Percentiles rank a stretch among this genome's conserved stretches.
These are phyloP conservation scores for Lanmaoa pseudosensibilis DNA, from an alignment of 768 basidiomycete genomes.

Conservation along the genomic window DNA sequence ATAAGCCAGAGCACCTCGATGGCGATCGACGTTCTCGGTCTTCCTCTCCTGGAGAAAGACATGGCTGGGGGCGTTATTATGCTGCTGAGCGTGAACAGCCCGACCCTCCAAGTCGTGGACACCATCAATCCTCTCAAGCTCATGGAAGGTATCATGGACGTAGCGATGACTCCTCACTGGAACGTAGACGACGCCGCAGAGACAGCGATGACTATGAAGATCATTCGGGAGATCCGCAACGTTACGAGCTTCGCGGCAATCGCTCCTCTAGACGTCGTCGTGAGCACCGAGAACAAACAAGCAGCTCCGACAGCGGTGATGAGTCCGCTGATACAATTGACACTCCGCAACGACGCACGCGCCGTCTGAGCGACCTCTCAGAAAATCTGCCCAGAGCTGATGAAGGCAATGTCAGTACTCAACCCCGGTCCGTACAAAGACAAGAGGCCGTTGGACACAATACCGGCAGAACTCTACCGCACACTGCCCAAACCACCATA, in stretches of 20 bases:
- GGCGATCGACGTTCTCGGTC: neutral
- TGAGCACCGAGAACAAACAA: neutral
- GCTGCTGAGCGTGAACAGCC: no score
- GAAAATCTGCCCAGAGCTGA: neutral
- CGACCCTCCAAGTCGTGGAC: no score
- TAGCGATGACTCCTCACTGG: neutral
- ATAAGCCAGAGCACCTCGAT: neutral
- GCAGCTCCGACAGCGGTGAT: neutral
- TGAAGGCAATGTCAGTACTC: neutral
- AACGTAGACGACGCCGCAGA: neutral
- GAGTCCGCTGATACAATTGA: neutral
- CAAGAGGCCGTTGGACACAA: no score
- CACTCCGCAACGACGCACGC: no score
- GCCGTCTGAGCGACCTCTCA: neutral
- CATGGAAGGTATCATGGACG: neutral
- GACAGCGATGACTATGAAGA: neutral
- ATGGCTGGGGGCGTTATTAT: no score
- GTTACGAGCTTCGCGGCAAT: neutral
- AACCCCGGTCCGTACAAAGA: neutral
- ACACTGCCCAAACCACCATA: neutral
- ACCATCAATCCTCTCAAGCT: neutral
- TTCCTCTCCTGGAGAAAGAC: neutral
- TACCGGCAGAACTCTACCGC: neutral
- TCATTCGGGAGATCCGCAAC: neutral
- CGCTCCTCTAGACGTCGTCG: neutral